Conservation (phyloP, 768 basidiomycete species). For the Rhodocollybia butyracea region DNA sequence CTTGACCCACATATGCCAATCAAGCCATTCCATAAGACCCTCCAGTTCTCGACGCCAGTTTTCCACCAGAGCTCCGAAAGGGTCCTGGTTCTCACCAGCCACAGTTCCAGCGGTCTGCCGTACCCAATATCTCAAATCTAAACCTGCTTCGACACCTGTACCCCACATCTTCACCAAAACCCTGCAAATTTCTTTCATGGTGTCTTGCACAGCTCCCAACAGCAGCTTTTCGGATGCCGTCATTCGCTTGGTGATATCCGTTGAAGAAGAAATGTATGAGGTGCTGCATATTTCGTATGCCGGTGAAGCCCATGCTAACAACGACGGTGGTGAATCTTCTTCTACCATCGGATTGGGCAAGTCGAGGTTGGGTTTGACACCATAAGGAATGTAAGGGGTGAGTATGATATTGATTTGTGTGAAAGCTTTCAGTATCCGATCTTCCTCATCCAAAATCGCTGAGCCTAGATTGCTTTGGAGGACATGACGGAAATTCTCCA, state of each 20-base stretch:
- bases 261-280: constrained; percentile 24
- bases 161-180: constrained; percentile 47
- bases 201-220: constrained; percentile 27
- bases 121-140: constrained; percentile 14
- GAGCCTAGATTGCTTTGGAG: constrained; percentile 16
- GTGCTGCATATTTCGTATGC: constrained; percentile 30
- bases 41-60: constrained; percentile 33
- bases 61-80: not conserved
- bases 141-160: constrained; percentile 27
- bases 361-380: constrained; percentile 14
- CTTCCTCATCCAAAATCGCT: constrained; percentile 4
- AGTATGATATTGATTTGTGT: constrained; percentile 28
- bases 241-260: constrained; percentile 10
- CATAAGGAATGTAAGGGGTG: constrained; percentile 25
- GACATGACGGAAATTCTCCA: constrained; percentile 36
- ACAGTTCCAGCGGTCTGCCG: not conserved
- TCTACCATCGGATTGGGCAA: not conserved
- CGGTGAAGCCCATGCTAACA: constrained; percentile 32
- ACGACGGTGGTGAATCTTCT: not conserved
- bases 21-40: constrained; percentile 45
- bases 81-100: not conserved
- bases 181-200: constrained; percentile 42
- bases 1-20: constrained; percentile 49
- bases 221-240: constrained; percentile 29
- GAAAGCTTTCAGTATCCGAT: constrained; percentile 20